Base-by-base conservation (phyloP, 257 asterid genomes). In the Datura wrightii region DNA sequence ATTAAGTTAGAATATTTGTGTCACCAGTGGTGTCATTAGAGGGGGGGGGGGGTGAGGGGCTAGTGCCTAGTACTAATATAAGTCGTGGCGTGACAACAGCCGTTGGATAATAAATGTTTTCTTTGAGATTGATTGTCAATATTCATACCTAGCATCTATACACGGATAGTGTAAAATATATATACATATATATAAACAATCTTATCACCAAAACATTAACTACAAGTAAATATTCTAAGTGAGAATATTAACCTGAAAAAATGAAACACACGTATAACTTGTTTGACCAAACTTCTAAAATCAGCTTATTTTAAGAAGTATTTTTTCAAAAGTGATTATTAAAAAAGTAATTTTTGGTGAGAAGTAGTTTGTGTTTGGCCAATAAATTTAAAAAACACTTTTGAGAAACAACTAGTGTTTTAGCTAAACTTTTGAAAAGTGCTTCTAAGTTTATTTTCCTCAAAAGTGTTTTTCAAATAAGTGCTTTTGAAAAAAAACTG, bases 71-170 rank as follows among this genome's bases (percentile, higher is more conserved):
- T 44, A 24, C 31, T 24, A 19, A 44, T 10, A 10, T 44, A 10
- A n/a, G 56, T 1, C 79, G 92, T 89, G 92, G 87, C 89, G 71
- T 55, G 67, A 44, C 24, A n/a, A 79, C 85, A 84, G 83, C 90
- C 91, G 39, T 83, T 5, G 39, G 92, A 84, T 87, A 80, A 11
- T 34, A 60, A 18, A 2, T 70, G 1, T 84, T 52, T 52, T 83
- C 79, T 80, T 87, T 84, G 89, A 80, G 90, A 89, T 92, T 83
- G 80, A 70, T 85, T 67, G 39, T 70, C 9, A 2, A 4, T 0
- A 69, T 18, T 69, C 48, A 39, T 37, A 39, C 31, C 42, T 39
- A 39, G 42, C 39, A 31, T 63, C 0, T 63, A 11, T 11, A 11
- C 4, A 1, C 4, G 0, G 34, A 39, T 18, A 16, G 24, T 15